A percentile compares a stretch with the other conserved stretches of the same genome.
Conservation (phyloP, 257 asterid genomes). For the Hygrophila difformis region DNA sequence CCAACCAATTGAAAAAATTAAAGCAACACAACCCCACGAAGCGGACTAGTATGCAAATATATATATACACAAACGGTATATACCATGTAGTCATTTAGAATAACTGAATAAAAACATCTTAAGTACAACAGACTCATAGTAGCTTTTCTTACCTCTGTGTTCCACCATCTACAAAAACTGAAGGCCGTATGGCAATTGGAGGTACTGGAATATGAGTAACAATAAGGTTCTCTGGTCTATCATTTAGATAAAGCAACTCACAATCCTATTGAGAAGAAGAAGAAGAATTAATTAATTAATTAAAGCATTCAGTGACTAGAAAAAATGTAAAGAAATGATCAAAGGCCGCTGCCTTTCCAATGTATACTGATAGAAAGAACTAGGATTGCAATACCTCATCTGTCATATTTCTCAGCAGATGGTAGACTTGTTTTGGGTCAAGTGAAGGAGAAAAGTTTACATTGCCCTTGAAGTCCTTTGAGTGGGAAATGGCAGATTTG, state of each 20-base stretch:
- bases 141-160: slow-evolving; percentile 50
- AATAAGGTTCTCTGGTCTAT: slow-evolving; percentile 86
- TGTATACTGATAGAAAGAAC: slow-evolving; percentile 16
- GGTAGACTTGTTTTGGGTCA: slow-evolving; percentile 50
- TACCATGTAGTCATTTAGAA: too few species aligned
- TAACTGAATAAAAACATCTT: too few species aligned
- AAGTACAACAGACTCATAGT: too few species aligned
- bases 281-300: too few species aligned
- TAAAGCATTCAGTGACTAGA: too few species aligned
- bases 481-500: slow-evolving; percentile 48
- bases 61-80: too few species aligned
- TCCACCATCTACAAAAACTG: slow-evolving; percentile 91
- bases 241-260: slow-evolving; percentile 71
- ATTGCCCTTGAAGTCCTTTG: slow-evolving; percentile 36
- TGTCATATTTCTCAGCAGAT: slow-evolving; percentile 59
- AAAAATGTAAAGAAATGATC: too few species aligned
- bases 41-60: too few species aligned
- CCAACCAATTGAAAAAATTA: too few species aligned
- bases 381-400: slow-evolving; percentile 55
- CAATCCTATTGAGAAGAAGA: slow-evolving; percentile 53
- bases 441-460: slow-evolving; percentile 30
- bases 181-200: slow-evolving; percentile 85
- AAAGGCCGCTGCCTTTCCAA: too few species aligned
- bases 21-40: too few species aligned
- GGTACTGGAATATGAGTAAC: slow-evolving; percentile 77